These are phyloP conservation scores for Rhamnella rubrinervis DNA, from an alignment of 331 rosid species.

Conservation along the genomic window DNA sequence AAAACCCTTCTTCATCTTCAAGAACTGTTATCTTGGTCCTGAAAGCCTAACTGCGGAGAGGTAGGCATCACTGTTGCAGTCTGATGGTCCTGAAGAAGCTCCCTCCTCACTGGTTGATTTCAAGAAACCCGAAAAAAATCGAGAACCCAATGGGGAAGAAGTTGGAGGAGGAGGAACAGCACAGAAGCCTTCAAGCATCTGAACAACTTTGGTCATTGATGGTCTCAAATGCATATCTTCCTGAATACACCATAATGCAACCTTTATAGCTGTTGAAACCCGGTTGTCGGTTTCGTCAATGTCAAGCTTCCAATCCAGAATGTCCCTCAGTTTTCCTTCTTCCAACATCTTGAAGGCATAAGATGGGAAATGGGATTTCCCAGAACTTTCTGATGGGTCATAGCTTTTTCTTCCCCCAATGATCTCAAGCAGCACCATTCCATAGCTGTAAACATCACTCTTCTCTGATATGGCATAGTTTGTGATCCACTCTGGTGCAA, in stretches of 20 bases:
- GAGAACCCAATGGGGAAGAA: slow-evolving; percentile 26
- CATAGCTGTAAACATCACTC: slow-evolving; percentile 40
- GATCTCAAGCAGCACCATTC: slow-evolving; percentile 36
- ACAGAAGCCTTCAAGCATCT: slow-evolving; percentile 39
- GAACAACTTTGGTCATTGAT: slow-evolving; percentile 38
- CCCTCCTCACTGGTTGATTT: slow-evolving; percentile 24
- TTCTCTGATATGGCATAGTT: slow-evolving; percentile 39
- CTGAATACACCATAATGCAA: slow-evolving; percentile 41
- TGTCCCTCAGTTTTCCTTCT: slow-evolving; percentile 34
- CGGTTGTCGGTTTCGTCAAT: neutral
- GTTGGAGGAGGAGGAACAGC: slow-evolving; percentile 30
- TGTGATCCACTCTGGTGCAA: slow-evolving; percentile 43
- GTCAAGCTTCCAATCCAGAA: slow-evolving; percentile 16
- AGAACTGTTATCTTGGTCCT: slow-evolving; percentile 51
- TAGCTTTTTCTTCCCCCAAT: slow-evolving; percentile 41
- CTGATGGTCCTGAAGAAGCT: slow-evolving; percentile 33
- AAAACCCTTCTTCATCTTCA: slow-evolving; percentile 1
- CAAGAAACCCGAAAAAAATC: slow-evolving; percentile 20
- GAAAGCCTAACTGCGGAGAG: slow-evolving; percentile 39
- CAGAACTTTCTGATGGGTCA: slow-evolving; percentile 27
- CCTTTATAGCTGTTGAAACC: slow-evolving; percentile 23
- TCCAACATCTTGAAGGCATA: slow-evolving; percentile 42
- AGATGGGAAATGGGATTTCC: slow-evolving; percentile 35
- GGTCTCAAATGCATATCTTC: slow-evolving; percentile 38
- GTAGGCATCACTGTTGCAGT: slow-evolving; percentile 32